Base-by-base conservation (phyloP, 2,329 filamentous ascomycete genomes). In the Aspergillus cejpii region DNA sequence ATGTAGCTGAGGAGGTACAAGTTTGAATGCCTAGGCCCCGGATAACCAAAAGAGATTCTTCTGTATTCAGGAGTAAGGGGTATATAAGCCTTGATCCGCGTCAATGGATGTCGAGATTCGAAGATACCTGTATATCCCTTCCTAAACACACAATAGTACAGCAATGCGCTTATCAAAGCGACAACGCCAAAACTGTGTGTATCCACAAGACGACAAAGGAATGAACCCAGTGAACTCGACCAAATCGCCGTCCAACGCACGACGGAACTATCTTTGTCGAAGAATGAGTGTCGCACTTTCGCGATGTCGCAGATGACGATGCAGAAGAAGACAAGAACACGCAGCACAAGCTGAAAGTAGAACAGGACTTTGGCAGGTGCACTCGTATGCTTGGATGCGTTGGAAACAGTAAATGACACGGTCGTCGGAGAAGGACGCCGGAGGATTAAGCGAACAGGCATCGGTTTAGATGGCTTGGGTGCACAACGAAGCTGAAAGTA, bases 1-100 rank as follows among this genome's bases (percentile, higher is more conserved):
- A 88, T 6, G 81, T 84, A 1, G 76, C 67, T 6, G 83, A 81
- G 21, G 80, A 83, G 1, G 83, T 84, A 6, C 80, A 84, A 2
- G 88, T 96, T 72, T 98, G 92, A 41, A 98, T 84, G 6, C 92
- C 92, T 11, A 98, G 75, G 0, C 90, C 88, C 17, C 88, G 81
- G 54, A 98, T 81, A 3, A 96, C 86, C 2, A 96, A 80, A 5
- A 98, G 76, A 5, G 86, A 89, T 73, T 98, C 92, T 63, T 87
- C 81, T 68, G 71, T 59, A 1, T 69, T 59, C 0, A 49, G 54
- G 1, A 62, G 38, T 24, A n/a, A 52, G 41, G 36, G 45, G 36
- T 17, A 17, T 20, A 6, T 3, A 8, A 24, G 23, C 14, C 24
- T 24, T 40, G 17, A 29, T 24, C 21, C 14, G n/a, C n/a, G 10